phyloP scores from a whole-genome alignment of 805 yeast genomes.

The Wickerhamiella musiphila region DNA sequence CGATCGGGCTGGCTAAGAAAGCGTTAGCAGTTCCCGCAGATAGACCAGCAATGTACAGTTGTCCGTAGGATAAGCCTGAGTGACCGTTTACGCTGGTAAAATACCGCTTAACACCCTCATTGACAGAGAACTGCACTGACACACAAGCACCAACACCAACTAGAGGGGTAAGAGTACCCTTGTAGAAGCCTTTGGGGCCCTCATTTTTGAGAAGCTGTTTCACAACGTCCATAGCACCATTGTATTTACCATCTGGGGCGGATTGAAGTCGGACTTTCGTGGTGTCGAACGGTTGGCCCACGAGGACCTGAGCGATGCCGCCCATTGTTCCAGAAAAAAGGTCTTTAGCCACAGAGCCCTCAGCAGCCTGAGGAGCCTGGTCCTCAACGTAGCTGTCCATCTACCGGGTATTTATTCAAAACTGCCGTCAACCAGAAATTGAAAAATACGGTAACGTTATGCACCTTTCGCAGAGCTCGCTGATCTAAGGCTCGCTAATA shows the following conservation, averaged over 20 bases:
- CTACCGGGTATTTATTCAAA: too few species aligned
- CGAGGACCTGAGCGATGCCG: constrained; percentile 87
- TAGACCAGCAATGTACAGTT: constrained; percentile 69
- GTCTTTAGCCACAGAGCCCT: constrained; percentile 61
- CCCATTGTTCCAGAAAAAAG: constrained; percentile 85
- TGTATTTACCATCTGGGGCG: constrained; percentile 58
- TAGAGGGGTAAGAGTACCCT: constrained; percentile 87
- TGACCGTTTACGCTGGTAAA: constrained; percentile 28
- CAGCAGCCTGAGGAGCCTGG: too few species aligned
- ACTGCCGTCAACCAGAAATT: too few species aligned
- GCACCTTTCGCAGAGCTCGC: too few species aligned
- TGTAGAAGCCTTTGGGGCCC: constrained; percentile 74
- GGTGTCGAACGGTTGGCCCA: constrained; percentile 94
- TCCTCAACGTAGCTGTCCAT: too few species aligned
- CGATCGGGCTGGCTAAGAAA: constrained; percentile 81
- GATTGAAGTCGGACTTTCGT: constrained; percentile 87
- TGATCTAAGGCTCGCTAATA: too few species aligned
- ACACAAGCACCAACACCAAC: constrained; percentile 96
- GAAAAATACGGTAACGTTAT: too few species aligned
- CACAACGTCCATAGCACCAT: constrained; percentile 63
- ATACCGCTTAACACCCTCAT: constrained; percentile 79
- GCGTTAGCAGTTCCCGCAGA: constrained; percentile 91
- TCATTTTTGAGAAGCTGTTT: constrained; percentile 55
- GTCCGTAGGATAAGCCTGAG: constrained; percentile 33
- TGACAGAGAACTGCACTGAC: constrained; percentile 87